phyloP scores from a whole-genome alignment of 2,329 filamentous ascomycete genomes.

The Ophiostoma sp. region DNA sequence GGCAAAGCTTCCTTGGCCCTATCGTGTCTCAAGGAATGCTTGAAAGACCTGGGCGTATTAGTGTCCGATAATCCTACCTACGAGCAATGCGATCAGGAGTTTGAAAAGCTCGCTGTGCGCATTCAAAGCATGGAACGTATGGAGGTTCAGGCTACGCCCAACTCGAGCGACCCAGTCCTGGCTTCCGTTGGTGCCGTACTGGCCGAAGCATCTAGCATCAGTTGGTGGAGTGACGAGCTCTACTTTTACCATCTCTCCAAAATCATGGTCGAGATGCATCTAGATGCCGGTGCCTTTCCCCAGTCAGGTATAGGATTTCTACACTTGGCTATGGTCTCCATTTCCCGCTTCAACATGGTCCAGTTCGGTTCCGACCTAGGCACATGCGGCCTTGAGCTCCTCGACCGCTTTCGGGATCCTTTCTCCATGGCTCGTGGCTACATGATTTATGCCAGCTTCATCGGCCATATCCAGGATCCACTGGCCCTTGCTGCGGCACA shows the following conservation, averaged over 20 bases:
- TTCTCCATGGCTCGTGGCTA: constrained; percentile 64
- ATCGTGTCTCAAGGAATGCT: constrained; percentile 62
- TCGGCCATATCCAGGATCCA: constrained; percentile 65
- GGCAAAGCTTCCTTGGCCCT: constrained; percentile 69
- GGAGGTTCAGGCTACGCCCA: constrained; percentile 42
- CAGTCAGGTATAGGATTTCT: constrained; percentile 66
- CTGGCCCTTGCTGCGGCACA: constrained; percentile 53
- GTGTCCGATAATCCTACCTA: constrained; percentile 63
- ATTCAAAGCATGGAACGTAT: constrained; percentile 54
- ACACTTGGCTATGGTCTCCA: constrained; percentile 61
- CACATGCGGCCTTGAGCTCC: constrained; percentile 56
- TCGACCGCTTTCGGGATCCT: constrained; percentile 57
- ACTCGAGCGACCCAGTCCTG: constrained; percentile 48
- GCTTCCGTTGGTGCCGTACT: constrained; percentile 64
- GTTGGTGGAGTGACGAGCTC: constrained; percentile 67
- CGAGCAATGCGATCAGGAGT: constrained; percentile 72
- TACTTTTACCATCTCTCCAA: constrained; percentile 68
- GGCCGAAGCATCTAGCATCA: constrained; percentile 62
- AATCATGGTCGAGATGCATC: constrained; percentile 60
- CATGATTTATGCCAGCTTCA: constrained; percentile 63
- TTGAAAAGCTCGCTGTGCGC: constrained; percentile 56
- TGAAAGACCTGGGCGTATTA: constrained; percentile 62
- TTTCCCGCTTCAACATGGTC: constrained; percentile 66
- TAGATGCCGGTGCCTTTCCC: constrained; percentile 59
- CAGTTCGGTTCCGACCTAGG: constrained; percentile 63